These are phyloP conservation scores for Chlorella vulgaris DNA, from an alignment of 139 green algal species.

Conservation along the genomic window DNA sequence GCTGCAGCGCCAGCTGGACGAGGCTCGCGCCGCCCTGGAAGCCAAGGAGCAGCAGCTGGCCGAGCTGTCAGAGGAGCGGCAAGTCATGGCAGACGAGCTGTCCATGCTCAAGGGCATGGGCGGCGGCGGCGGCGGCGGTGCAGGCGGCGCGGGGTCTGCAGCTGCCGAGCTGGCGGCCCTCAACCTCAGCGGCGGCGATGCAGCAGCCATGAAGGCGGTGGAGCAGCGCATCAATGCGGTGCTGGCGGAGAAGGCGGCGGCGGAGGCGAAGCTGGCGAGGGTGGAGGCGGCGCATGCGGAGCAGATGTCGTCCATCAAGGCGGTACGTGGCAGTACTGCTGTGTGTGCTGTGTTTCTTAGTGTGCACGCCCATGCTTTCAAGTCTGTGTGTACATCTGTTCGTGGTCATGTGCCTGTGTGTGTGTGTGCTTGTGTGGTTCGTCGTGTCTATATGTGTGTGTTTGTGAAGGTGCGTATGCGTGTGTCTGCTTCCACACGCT, in stretches of 20 bases:
- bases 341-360: too few relatives aligned
- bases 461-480: too few relatives aligned
- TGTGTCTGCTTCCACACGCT: too few relatives aligned
- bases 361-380: too few relatives aligned
- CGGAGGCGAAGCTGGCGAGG: slow-evolving; percentile 86
- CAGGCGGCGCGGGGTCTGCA: slow-evolving; percentile 11
- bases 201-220: slow-evolving; percentile 60
- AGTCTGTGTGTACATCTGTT: too few relatives aligned
- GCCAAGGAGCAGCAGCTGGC: slow-evolving; percentile 59
- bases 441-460: too few relatives aligned
- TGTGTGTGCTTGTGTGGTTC: too few relatives aligned
- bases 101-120: slow-evolving; percentile 37
- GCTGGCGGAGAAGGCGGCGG: slow-evolving; percentile 43
- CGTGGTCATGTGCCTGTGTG: too few relatives aligned
- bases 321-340: neutral
- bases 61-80: slow-evolving; percentile 54
- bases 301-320: slow-evolving; percentile 42
- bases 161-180: slow-evolving; percentile 14
- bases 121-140: neutral
- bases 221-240: slow-evolving; percentile 45
- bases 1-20: slow-evolving; percentile 83
- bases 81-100: slow-evolving; percentile 65
- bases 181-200: slow-evolving; percentile 38
- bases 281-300: slow-evolving; percentile 70
- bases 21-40: slow-evolving; percentile 53